Conservation (phyloP, 768 basidiomycete genomes). For the Mycena latifolia region DNA sequence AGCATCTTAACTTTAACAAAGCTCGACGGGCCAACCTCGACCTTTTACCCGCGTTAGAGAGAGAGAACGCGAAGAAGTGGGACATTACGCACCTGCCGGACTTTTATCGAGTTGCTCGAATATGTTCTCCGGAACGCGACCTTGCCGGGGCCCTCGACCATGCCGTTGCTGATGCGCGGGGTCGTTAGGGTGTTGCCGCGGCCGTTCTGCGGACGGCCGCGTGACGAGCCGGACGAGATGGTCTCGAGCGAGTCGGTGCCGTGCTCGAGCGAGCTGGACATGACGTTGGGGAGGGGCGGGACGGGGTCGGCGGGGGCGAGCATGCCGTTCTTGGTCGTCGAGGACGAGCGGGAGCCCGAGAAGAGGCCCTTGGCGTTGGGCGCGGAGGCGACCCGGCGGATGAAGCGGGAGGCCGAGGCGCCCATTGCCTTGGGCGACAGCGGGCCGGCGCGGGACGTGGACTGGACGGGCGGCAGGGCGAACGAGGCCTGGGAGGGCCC, state of each 20-base stretch:
- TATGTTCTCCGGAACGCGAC: constrained; percentile 93
- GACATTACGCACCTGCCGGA: constrained; percentile 72
- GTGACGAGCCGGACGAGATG: constrained; percentile 80
- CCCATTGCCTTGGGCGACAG: constrained; percentile 78
- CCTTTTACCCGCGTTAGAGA: constrained; percentile 56
- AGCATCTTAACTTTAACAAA: constrained; percentile 98
- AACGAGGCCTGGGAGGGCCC: constrained; percentile 62
- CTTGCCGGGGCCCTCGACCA: constrained; percentile 66
- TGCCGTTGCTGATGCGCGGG: constrained; percentile 60
- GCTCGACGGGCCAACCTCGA: constrained; percentile 94
- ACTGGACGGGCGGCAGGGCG: constrained; percentile 52
- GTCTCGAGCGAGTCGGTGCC: constrained; percentile 84
- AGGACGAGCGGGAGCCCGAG: constrained; percentile 65
- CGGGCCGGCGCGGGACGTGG: constrained; percentile 64
- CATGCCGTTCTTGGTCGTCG: constrained; percentile 81
- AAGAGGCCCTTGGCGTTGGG: constrained; percentile 97
- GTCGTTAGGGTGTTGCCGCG: constrained; percentile 52
- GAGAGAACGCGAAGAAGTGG: constrained; percentile 21
- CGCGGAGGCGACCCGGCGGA: constrained; percentile 95
- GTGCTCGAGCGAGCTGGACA: constrained; percentile 64
- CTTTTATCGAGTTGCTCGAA: constrained; percentile 97
- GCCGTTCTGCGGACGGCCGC: constrained; percentile 61
- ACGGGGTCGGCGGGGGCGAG: constrained; percentile 76
- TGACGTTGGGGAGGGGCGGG: constrained; percentile 65
- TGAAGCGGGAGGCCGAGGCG: constrained; percentile 86